Percentiles rank a stretch among this genome's conserved stretches.
These are phyloP conservation scores for Farysia itapuensis DNA, from an alignment of 1,284 basidiomycete species.

Conservation along the genomic window DNA sequence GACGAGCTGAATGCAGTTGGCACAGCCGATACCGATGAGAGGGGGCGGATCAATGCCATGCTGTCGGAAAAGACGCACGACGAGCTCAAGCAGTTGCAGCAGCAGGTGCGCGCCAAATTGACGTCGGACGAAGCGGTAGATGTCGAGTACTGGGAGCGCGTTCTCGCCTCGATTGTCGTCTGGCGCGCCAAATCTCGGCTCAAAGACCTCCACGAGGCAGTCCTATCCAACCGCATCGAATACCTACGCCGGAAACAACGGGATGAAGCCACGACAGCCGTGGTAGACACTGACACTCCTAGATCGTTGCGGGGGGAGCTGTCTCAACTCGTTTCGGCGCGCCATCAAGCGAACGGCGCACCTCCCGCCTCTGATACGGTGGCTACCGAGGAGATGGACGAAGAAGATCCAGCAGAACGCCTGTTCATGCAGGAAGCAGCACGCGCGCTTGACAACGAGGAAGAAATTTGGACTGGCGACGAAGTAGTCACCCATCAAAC, in stretches of 20 bases:
- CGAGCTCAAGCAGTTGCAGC: slow-evolving; percentile 79
- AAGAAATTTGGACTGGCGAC: slow-evolving; percentile 81
- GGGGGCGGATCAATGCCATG: slow-evolving; percentile 51
- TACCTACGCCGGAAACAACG: slow-evolving; percentile 91
- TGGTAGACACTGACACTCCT: slow-evolving; percentile 40
- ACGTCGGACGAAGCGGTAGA: slow-evolving; percentile 90
- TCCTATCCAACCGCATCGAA: slow-evolving; percentile 90
- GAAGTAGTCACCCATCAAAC: slow-evolving; percentile 71
- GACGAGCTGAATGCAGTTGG: slow-evolving; percentile 65
- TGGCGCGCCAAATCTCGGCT: slow-evolving; percentile 98
- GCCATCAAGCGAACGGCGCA: slow-evolving; percentile 28
- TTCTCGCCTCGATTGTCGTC: slow-evolving; percentile 88
- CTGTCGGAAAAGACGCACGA: slow-evolving; percentile 61
- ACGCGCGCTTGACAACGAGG: slow-evolving; percentile 89
- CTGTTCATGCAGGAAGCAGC: slow-evolving; percentile 62
- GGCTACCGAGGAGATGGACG: slow-evolving; percentile 1
- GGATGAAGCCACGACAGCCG: slow-evolving; percentile 74
- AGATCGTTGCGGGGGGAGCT: slow-evolving; percentile 35
- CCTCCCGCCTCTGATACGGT: slow-evolving; percentile 15
- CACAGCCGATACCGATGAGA: slow-evolving; percentile 17
- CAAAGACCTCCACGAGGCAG: slow-evolving; percentile 87
- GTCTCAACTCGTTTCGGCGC: slow-evolving; percentile 28
- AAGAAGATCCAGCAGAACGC: slow-evolving; percentile 27
- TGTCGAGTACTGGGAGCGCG: slow-evolving; percentile 94
- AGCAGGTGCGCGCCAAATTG: slow-evolving; percentile 83